phyloP scores from a whole-genome alignment of 495 filamentous ascomycete genomes.

The Aspergillus nidulans region DNA sequence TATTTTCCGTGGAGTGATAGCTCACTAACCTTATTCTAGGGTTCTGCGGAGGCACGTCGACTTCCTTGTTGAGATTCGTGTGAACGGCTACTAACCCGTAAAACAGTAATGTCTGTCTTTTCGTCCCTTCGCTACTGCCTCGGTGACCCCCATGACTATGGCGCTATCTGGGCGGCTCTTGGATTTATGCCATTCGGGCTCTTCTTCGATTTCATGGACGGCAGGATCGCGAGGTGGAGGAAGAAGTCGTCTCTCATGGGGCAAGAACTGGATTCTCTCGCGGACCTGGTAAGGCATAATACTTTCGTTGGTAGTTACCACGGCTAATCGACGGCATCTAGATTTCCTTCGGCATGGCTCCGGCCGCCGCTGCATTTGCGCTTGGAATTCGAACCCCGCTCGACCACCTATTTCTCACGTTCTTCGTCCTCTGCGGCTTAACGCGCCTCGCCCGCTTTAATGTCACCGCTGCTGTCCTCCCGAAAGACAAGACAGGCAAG shows the following conservation, averaged over 20 bases:
- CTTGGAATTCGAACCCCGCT: constrained; percentile 81
- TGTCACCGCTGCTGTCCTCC: constrained; percentile 80
- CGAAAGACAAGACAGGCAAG: constrained; percentile 89
- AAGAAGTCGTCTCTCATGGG: constrained; percentile 96
- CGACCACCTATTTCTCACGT: constrained; percentile 79
- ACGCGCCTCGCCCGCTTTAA: constrained; percentile 96
- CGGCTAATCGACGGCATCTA: constrained; percentile 31
- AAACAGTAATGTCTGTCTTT: constrained; percentile 81
- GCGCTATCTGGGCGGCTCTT: constrained; percentile 74
- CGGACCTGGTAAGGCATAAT: constrained; percentile 69
- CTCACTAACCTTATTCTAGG: constrained; percentile 31
- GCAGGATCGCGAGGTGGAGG: constrained; percentile 91
- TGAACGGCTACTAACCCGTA: constrained; percentile 22
- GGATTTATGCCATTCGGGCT: constrained; percentile 87
- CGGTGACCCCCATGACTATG: constrained; percentile 59
- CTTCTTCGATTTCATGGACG: constrained; percentile 99
- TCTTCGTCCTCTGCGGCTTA: constrained; percentile 93
- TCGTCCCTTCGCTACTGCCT: constrained; percentile 93
- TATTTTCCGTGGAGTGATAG: background rate
- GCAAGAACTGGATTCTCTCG: constrained; percentile 95
- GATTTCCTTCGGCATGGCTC: constrained; percentile 94
- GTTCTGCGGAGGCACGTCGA: constrained; percentile 49
- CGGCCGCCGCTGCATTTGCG: constrained; percentile 81
- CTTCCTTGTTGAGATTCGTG: background rate
- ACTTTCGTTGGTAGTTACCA: background rate